phyloP scores from a whole-genome alignment of 2,329 filamentous ascomycete species.

The Teratosphaeria epicoccoides region DNA sequence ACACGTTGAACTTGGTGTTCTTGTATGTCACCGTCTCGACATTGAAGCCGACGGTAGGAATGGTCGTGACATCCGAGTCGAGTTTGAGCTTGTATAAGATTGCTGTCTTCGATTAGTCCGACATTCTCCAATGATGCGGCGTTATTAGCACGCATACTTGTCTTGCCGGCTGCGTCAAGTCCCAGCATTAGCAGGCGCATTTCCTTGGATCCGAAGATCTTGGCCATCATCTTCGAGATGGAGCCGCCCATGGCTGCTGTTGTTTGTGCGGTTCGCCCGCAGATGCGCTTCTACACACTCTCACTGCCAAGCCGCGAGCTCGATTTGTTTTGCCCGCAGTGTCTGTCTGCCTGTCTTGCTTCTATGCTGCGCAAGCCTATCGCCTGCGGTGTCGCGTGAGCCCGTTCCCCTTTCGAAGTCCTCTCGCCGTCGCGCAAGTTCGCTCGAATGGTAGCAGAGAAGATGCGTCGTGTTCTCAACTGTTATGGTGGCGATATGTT shows the following conservation, averaged over 20 bases:
- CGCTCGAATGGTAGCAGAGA: too few relatives aligned
- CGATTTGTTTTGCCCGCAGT: background rate
- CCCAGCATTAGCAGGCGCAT: conserved; percentile 98
- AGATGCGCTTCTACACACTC: background rate
- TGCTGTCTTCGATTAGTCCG: conserved; percentile 35
- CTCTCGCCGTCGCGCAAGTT: too few relatives aligned
- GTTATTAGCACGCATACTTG: conserved; percentile 43
- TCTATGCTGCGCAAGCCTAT: background rate
- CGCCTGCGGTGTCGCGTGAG: background rate
- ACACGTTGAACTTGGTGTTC: conserved; percentile 99
- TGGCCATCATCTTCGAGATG: conserved; percentile 92
- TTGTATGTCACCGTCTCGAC: conserved; percentile 99
- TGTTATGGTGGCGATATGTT: too few relatives aligned
- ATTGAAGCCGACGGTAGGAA: conserved; percentile 99
- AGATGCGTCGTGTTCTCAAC: too few relatives aligned
- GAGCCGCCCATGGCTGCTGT: conserved; percentile 61
- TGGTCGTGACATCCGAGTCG: conserved; percentile 97
- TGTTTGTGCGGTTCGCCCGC: conserved; percentile 1
- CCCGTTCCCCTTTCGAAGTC: background rate
- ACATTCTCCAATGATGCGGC: background rate
- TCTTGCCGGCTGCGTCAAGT: conserved; percentile 95
- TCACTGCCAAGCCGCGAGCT: background rate
- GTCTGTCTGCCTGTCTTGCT: background rate
- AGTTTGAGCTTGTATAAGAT: conserved; percentile 99
- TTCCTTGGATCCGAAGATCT: conserved; percentile 98